Evolutionary conservation across 441 rosid genomes (phyloP).

Genomic region (Gossypium gossypioides): DNA sequence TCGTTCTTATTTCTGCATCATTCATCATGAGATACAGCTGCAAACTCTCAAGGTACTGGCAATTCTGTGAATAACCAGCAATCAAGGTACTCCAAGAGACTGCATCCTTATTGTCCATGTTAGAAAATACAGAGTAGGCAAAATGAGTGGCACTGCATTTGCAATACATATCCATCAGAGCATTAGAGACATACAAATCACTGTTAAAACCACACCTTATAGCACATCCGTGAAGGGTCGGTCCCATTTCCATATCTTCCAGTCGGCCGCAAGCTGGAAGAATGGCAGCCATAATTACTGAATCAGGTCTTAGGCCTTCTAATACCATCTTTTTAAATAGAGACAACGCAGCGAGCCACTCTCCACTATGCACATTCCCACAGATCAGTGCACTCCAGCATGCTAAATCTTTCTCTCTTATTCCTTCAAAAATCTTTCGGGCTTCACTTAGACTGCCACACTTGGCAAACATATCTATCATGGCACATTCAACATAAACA

Average conservation of each 20-base stretch:
- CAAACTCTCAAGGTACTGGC: slow-evolving; percentile 14
- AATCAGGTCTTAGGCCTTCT: slow-evolving; percentile 25
- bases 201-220: slow-evolving; percentile 22
- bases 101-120: slow-evolving; percentile 15
- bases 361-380: slow-evolving; percentile 20
- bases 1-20: slow-evolving; percentile 18
- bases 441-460: slow-evolving; percentile 29
- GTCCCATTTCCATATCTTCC: slow-evolving; percentile 21
- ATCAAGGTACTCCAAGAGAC: slow-evolving; percentile 33
- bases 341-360: slow-evolving; percentile 18
- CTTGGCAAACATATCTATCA: slow-evolving; percentile 32
- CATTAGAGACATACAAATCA: slow-evolving; percentile 28
- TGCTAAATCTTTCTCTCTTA: slow-evolving; percentile 25
- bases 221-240: slow-evolving; percentile 25
- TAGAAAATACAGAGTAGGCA: slow-evolving; percentile 18
- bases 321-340: slow-evolving; percentile 24
- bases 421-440: slow-evolving; percentile 17
- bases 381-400: slow-evolving; percentile 30
- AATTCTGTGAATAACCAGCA: slow-evolving; percentile 28
- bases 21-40: slow-evolving; percentile 23
- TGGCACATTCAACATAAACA: slow-evolving; percentile 24
- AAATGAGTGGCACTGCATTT: slow-evolving; percentile 20
- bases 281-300: slow-evolving; percentile 22
- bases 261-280: slow-evolving; percentile 26
- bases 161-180: slow-evolving; percentile 30